A percentile compares a stretch with the other conserved stretches of the same genome.
Conservation (phyloP, 176 grass and related monocot genomes). For the Hsuehochloa calcarea region DNA sequence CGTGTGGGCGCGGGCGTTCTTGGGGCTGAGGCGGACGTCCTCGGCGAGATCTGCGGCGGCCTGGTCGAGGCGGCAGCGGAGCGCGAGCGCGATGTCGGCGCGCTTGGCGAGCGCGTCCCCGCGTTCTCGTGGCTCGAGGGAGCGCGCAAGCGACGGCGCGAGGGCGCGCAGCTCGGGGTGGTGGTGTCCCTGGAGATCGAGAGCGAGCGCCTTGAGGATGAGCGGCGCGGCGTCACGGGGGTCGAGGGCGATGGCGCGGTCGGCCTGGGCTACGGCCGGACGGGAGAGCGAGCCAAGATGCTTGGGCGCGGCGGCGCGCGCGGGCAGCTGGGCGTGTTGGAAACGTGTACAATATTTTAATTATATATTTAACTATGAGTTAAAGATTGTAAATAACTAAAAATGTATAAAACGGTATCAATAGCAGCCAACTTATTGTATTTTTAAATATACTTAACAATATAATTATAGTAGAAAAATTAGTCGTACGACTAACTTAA, state of each 20-base stretch:
- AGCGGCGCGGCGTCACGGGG: slow-evolving; percentile 67
- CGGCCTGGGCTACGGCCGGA: slow-evolving; percentile 65
- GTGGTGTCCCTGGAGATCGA: slow-evolving; percentile 76
- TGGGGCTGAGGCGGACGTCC: slow-evolving; percentile 64
- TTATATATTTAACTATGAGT: no score
- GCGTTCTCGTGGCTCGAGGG: slow-evolving; percentile 66
- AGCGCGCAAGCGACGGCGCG: slow-evolving; percentile 39
- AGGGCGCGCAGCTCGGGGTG: slow-evolving; percentile 62
- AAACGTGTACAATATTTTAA: no score
- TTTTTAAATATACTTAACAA: no score
- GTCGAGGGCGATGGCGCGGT: slow-evolving; percentile 73
- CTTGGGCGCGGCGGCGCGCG: slow-evolving; percentile 34
- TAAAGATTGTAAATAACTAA: no score
- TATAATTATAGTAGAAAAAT: no score
- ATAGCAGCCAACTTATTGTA: no score
- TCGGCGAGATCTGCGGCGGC: slow-evolving; percentile 60
- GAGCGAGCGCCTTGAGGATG: slow-evolving; percentile 84
- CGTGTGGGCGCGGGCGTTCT: slow-evolving; percentile 62
- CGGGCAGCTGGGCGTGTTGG: slow-evolving; percentile 80
- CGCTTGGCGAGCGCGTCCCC: slow-evolving; percentile 79
- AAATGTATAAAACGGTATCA: no score
- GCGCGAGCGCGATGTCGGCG: slow-evolving; percentile 64
- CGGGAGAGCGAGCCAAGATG: slow-evolving; percentile 25
- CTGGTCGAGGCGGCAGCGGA: slow-evolving; percentile 58
- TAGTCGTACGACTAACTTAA: no score